These are phyloP conservation scores for Pythium phragmiticola DNA, from an alignment of 352 stramenopile genomes.

Conservation along the genomic window DNA sequence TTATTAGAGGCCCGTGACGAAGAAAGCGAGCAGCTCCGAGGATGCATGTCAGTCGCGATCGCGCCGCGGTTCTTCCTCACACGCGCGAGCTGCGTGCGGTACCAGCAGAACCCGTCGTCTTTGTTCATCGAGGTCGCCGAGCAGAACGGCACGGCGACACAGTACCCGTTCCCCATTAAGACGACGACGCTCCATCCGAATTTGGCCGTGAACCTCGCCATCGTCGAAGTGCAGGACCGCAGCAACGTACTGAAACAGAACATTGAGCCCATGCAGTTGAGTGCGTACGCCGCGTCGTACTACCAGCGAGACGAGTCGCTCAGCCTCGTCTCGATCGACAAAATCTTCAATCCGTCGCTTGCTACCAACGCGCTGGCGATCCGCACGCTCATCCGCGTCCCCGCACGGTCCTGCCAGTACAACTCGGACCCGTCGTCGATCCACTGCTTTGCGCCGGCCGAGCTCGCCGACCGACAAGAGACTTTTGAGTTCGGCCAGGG, in stretches of 20 bases:
- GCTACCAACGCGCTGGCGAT: slow-evolving; percentile 15
- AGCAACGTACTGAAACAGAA: background rate
- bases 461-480: slow-evolving; percentile 7
- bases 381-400: slow-evolving; percentile 22
- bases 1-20: slow-evolving; percentile 15
- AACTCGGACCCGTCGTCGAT: slow-evolving; percentile 11
- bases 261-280: slow-evolving; percentile 12
- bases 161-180: slow-evolving; percentile 7
- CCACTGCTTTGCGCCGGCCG: slow-evolving; percentile 23
- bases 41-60: slow-evolving; percentile 29
- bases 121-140: slow-evolving; percentile 19
- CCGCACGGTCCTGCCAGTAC: slow-evolving; percentile 21
- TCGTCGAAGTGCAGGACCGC: slow-evolving; percentile 20
- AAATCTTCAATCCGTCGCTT: slow-evolving; percentile 28
- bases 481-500: slow-evolving; percentile 27
- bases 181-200: slow-evolving; percentile 19
- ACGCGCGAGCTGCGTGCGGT: slow-evolving; percentile 22
- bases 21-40: slow-evolving; percentile 21
- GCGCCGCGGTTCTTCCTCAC: slow-evolving; percentile 28
- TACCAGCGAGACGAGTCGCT: slow-evolving; percentile 17
- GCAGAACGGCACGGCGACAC: background rate
- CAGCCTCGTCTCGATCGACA: slow-evolving; percentile 26
- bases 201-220: slow-evolving; percentile 27
- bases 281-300: slow-evolving; percentile 11
- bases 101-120: background rate